A percentile compares a stretch with the other conserved stretches of the same genome.
phyloP scores from a whole-genome alignment of 495 filamentous ascomycete genomes.

The Ramalina intermedia region DNA sequence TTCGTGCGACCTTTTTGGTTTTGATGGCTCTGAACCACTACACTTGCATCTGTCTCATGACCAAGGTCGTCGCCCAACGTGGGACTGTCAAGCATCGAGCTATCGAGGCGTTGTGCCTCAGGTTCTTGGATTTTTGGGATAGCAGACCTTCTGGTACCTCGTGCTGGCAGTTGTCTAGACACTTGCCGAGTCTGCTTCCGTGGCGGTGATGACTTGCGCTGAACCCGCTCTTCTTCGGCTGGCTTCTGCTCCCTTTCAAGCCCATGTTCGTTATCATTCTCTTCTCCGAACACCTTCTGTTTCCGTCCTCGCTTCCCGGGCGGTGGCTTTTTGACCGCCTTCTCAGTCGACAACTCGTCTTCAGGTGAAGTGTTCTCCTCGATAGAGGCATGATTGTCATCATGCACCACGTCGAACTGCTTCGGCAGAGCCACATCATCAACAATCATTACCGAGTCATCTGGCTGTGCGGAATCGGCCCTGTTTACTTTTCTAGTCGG shows the following conservation, averaged over 20 bases:
- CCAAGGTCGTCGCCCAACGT: constrained; percentile 20
- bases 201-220: neutral
- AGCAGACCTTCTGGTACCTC: neutral
- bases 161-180: constrained; percentile 1
- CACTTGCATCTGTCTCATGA: constrained; percentile 23
- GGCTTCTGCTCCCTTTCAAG: neutral
- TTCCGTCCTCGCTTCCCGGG: neutral
- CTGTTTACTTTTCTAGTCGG: constrained; percentile 12
- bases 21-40: constrained; percentile 15
- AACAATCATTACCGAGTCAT: neutral
- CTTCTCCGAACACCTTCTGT: neutral
- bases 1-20: constrained; percentile 26
- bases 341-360: neutral
- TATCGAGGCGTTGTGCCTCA: constrained; percentile 2
- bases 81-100: constrained; percentile 4
- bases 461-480: constrained; percentile 7
- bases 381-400: neutral
- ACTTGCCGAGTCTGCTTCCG: neutral
- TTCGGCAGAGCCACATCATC: neutral
- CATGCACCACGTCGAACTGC: neutral
- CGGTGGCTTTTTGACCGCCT: neutral
- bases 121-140: neutral
- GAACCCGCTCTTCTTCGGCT: neutral
- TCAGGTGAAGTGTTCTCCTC: neutral
- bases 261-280: neutral